phyloP scores from a whole-genome alignment of 345 rosid genomes.

The Salix koriyanagi region DNA sequence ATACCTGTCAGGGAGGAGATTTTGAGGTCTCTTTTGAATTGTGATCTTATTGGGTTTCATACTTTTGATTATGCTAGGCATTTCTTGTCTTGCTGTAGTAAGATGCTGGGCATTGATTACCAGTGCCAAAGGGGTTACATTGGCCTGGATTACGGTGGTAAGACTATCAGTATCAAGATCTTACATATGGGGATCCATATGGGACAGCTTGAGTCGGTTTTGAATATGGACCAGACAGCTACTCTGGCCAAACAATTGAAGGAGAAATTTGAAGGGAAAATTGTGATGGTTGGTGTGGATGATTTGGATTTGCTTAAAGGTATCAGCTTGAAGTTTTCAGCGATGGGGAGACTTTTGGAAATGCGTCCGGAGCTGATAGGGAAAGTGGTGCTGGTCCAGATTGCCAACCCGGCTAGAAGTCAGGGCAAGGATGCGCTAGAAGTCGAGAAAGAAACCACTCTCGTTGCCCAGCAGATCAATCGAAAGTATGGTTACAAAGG shows the following conservation, averaged over 20 bases:
- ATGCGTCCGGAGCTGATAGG: conserved; percentile 38
- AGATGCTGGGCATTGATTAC: conserved; percentile 74
- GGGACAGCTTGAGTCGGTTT: conserved; percentile 54
- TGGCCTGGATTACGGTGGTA: conserved; percentile 73
- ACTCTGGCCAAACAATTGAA: conserved; percentile 51
- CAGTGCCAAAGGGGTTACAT: conserved; percentile 79
- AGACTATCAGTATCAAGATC: conserved; percentile 74
- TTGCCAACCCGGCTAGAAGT: conserved; percentile 77
- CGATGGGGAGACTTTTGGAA: conserved; percentile 62
- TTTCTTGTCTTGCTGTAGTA: conserved; percentile 76
- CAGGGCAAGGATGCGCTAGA: conserved; percentile 69
- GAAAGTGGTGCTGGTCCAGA: conserved; percentile 65
- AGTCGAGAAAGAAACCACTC: conserved; percentile 40
- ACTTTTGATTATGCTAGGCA: conserved; percentile 86
- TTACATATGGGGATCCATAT: conserved; percentile 71
- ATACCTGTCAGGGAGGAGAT: conserved; percentile 74
- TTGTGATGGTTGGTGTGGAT: conserved; percentile 67
- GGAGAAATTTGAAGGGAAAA: conserved; percentile 45
- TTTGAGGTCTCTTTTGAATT: conserved; percentile 60
- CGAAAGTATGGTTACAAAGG: conserved; percentile 45
- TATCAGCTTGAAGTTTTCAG: conserved; percentile 62
- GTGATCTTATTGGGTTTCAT: conserved; percentile 81
- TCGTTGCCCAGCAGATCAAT: conserved; percentile 46
- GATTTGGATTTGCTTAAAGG: conserved; percentile 84
- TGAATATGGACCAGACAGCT: conserved; percentile 37